phyloP scores from a whole-genome alignment of 2,329 filamentous ascomycete genomes.

The Lasiodiplodia sp. region DNA sequence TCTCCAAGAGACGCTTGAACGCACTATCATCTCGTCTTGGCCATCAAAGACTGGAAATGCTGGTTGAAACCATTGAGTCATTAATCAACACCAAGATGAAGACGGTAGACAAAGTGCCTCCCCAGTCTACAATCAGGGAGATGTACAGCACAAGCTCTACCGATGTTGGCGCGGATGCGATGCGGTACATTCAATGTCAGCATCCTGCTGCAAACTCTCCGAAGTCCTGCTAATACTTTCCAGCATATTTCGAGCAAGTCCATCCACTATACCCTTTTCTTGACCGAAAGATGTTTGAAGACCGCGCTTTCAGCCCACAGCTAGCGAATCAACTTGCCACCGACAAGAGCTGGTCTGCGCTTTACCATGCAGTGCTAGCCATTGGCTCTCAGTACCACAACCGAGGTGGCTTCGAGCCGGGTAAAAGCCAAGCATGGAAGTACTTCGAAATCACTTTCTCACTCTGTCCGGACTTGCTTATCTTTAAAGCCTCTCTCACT shows the following conservation, averaged over 20 bases:
- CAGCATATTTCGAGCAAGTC: constrained; percentile 51
- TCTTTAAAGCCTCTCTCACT: constrained; percentile 36
- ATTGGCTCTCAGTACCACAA: constrained; percentile 48
- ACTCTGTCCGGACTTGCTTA: constrained; percentile 45
- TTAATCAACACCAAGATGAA: constrained; percentile 35
- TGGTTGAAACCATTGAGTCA: constrained; percentile 36
- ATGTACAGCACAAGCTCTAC: neutral
- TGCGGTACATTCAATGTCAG: neutral
- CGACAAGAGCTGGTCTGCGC: constrained; percentile 45
- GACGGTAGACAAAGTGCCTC: neutral
- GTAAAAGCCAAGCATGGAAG: constrained; percentile 50
- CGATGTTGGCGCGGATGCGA: neutral
- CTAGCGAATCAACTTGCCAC: constrained; percentile 37
- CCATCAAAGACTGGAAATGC: constrained; percentile 37
- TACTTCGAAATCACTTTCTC: constrained; percentile 49
- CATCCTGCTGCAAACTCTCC: too few relatives aligned
- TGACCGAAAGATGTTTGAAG: constrained; percentile 47
- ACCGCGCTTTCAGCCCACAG: constrained; percentile 38
- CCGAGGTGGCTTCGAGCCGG: constrained; percentile 50
- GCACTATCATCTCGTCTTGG: constrained; percentile 40
- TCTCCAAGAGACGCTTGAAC: constrained; percentile 44
- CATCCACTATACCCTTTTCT: constrained; percentile 54
- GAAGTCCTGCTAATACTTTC: neutral
- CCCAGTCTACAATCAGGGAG: neutral
- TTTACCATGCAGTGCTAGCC: constrained; percentile 51